Base-by-base conservation (phyloP, 1,284 basidiomycete species). In the Pascua sp. region DNA sequence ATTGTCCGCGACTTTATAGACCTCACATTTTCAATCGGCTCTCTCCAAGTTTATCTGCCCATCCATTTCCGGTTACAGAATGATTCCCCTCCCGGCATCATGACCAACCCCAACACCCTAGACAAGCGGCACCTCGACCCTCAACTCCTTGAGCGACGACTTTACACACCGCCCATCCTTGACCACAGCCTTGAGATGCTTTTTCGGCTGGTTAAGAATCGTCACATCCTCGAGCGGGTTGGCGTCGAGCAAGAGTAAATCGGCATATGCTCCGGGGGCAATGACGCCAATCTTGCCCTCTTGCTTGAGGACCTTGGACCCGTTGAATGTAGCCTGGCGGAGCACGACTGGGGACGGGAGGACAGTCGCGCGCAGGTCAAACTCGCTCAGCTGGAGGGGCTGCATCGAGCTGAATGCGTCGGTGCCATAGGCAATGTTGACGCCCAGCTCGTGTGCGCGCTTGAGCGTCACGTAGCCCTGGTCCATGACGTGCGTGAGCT, bases 211-310 rank as follows among this genome's bases (percentile, higher is more conserved):
- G 63, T 82, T 80, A 2, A 83, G 67, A 18, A 82, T 65, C 0
- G 69, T 78, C 37, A 81, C 72, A 61, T 82, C 80, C 40, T 79
- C 75, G 51, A 82, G 66, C 1, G 81, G 81, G 64, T 82, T 80
- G 17, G 67, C 67, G 46, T 78, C 67, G 51, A 82, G 68, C 11
- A 82, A 55, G 24, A 82, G 63, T 5, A 82, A 51, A 60, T 82
- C 81, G 4, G 79, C 81, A 47, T 75, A 75, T 12, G 71, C 79
- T 47, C 70, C 80, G 1, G 71, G 64, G 2, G 67, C 65, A 42
- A 80, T 61, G 11, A 73, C 71, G 7, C 80, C 79, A 7, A 81
- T 69, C 59, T 76, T 68, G 40, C 69, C 70, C 24, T 75, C 73
- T 63, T 68, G 64, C 11, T 69, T 60, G 13, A 79, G 68, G 67